A percentile compares a stretch with the other conserved stretches of the same genome.
These are phyloP conservation scores for Grigorovia humatica DNA, from an alignment of 805 yeast species.

Conservation along the genomic window DNA sequence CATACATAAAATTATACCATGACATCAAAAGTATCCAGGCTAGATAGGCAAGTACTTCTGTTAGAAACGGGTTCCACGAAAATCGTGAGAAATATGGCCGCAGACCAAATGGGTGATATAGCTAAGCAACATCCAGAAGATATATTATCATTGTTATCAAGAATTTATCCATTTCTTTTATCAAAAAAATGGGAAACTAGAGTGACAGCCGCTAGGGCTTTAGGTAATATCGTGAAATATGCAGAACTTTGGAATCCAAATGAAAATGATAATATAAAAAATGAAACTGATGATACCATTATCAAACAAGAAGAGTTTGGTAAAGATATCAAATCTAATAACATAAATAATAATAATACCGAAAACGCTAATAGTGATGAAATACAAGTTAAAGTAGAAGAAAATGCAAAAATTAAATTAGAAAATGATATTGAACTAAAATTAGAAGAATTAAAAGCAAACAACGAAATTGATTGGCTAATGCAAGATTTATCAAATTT, in stretches of 20 bases:
- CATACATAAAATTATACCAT: conserved; percentile 7
- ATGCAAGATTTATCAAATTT: conserved; percentile 17
- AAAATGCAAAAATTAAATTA: conserved; percentile 25
- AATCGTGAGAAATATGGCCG: conserved; percentile 89
- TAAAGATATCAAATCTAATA: no score
- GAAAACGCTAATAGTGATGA: not conserved
- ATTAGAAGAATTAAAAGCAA: conserved; percentile 20
- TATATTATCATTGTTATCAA: conserved; percentile 63
- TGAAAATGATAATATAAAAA: conserved; percentile 21
- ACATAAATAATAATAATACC: no score
- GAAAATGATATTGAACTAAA: conserved; percentile 27
- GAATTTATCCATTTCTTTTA: conserved; percentile 83
- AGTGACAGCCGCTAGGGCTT: conserved; percentile 85
- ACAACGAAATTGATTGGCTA: conserved; percentile 11
- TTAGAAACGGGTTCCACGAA: conserved; percentile 93
- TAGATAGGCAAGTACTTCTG: conserved; percentile 36
- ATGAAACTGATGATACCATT: conserved; percentile 26
- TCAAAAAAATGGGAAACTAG: conserved; percentile 93
- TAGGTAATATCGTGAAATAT: conserved; percentile 83
- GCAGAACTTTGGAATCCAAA: conserved; percentile 83
- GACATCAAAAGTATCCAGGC: conserved; percentile 33
- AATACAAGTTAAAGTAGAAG: conserved; percentile 9
- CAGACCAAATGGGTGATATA: conserved; percentile 89
- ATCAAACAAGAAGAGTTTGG: not conserved
- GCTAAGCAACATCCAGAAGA: conserved; percentile 95